Conservation (phyloP, 139 green algal species). For the Closterium sp. region DNA sequence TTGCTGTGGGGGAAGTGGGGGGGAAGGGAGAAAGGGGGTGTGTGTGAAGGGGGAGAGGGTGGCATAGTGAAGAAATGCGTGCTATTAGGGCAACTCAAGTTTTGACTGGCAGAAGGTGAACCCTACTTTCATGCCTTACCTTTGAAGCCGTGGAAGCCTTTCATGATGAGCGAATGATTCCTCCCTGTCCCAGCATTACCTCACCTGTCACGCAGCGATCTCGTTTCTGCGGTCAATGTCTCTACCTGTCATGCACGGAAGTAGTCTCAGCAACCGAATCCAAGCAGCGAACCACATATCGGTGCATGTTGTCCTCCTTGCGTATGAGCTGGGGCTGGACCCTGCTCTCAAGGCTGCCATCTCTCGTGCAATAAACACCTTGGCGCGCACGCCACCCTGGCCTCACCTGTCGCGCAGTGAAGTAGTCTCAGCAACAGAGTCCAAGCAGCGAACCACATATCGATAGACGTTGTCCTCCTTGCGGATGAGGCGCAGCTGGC, state of each 20-base stretch:
- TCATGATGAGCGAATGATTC: too few species aligned
- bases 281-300: constrained; percentile 82
- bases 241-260: constrained; percentile 59
- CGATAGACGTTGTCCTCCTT: constrained; percentile 79
- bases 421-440: constrained; percentile 70
- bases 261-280: constrained; percentile 72
- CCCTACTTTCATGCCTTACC: too few species aligned
- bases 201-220: constrained; percentile 59
- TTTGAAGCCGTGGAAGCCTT: too few species aligned
- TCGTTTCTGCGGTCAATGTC: too few species aligned
- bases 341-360: too few species aligned
- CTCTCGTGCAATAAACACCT: too few species aligned
- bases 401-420: constrained; percentile 57
- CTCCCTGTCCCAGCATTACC: too few species aligned
- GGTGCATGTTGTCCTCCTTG: constrained; percentile 79
- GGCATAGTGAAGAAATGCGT: too few species aligned
- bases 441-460: constrained; percentile 83
- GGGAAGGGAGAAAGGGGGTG: too few species aligned
- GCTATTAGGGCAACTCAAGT: too few species aligned
- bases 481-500: constrained; percentile 90
- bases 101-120: too few species aligned
- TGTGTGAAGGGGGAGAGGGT: neutral
- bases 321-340: constrained; percentile 94
- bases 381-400: too few species aligned
- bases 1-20: constrained; percentile 61